These are phyloP conservation scores for Raffaelea albimanens DNA, from an alignment of 2,329 filamentous ascomycete species.

Conservation along the genomic window DNA sequence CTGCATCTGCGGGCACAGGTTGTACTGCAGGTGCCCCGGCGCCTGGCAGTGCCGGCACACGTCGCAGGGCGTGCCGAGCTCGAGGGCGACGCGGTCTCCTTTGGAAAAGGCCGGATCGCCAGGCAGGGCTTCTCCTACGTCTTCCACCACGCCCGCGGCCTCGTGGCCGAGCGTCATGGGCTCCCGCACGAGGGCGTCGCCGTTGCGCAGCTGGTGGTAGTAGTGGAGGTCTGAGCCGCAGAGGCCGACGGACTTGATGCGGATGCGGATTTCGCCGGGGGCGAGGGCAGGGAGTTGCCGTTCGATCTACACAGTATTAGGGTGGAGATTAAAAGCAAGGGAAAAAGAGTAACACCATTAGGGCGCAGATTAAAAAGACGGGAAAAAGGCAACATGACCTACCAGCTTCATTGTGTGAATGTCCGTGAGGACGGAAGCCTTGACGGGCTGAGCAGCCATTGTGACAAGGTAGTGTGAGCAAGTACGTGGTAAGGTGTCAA, in stretches of 20 bases:
- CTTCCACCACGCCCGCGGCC: constrained; percentile 50
- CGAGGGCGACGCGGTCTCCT: constrained; percentile 58
- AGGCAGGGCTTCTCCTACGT: constrained; percentile 48
- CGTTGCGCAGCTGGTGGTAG: constrained; percentile 29
- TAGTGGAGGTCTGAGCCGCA: constrained; percentile 54
- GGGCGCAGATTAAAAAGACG: background rate
- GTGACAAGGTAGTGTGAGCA: no score
- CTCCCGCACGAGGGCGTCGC: constrained; percentile 46
- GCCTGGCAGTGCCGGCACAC: constrained; percentile 20
- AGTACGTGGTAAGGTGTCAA: no score
- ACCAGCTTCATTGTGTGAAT: constrained; percentile 3
- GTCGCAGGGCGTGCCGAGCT: constrained; percentile 54
- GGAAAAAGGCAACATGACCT: background rate
- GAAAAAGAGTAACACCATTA: background rate
- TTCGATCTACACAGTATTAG: constrained; percentile 2
- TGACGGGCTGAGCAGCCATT: constrained; percentile 4
- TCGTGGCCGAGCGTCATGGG: constrained; percentile 51
- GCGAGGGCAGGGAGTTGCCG: constrained; percentile 35
- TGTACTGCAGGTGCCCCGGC: constrained; percentile 27
- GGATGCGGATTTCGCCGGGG: constrained; percentile 47
- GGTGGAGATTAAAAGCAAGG: no score
- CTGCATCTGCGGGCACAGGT: constrained; percentile 24
- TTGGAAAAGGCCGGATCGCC: constrained; percentile 34
- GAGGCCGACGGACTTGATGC: constrained; percentile 50
- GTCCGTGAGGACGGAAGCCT: constrained; percentile 5